Evolutionary conservation across 306 rosid genomes (phyloP).

Genomic region (Cicer yamashitae): DNA sequence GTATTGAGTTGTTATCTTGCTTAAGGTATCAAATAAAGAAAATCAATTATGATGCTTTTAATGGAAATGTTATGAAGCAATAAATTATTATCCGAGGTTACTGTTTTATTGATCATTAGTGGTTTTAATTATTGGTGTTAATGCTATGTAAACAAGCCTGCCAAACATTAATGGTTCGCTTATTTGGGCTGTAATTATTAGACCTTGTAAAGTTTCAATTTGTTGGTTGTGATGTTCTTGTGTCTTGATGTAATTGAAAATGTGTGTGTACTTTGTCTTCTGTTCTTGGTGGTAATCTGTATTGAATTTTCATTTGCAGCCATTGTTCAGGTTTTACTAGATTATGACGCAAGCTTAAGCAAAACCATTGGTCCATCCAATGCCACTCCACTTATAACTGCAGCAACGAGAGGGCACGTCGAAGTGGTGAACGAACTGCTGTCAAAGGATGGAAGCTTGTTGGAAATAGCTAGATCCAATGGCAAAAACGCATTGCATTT

Average conservation of each 20-base stretch:
- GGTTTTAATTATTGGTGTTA: not conserved
- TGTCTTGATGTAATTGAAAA: slow-evolving; percentile 4
- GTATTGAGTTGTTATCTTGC: not conserved
- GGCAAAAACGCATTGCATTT: slow-evolving; percentile 95
- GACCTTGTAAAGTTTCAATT: slow-evolving; percentile 10
- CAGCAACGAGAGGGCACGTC: slow-evolving; percentile 83
- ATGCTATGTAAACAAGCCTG: slow-evolving; percentile 1
- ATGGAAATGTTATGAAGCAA: slow-evolving; percentile 26
- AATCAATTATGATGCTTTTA: slow-evolving; percentile 5
- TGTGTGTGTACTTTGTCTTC: slow-evolving; percentile 16
- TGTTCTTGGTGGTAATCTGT: slow-evolving; percentile 37
- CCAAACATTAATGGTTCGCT: slow-evolving; percentile 29
- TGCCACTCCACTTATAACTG: slow-evolving; percentile 91
- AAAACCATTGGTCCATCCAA: slow-evolving; percentile 84
- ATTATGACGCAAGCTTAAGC: slow-evolving; percentile 75
- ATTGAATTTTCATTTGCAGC: slow-evolving; percentile 56
- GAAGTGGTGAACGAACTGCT: slow-evolving; percentile 88
- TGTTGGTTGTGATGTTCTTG: slow-evolving; percentile 27
- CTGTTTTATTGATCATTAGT: not conserved
- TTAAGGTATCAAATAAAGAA: slow-evolving; percentile 3
- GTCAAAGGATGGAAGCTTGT: slow-evolving; percentile 72
- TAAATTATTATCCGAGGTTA: not conserved
- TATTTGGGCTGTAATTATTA: slow-evolving; percentile 30
- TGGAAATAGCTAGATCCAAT: slow-evolving; percentile 80
- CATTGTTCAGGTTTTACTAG: slow-evolving; percentile 83